A percentile compares a stretch with the other conserved stretches of the same genome.
These are phyloP conservation scores for Simplicillium sp. DNA, from an alignment of 2,329 filamentous ascomycete genomes.

Conservation along the genomic window DNA sequence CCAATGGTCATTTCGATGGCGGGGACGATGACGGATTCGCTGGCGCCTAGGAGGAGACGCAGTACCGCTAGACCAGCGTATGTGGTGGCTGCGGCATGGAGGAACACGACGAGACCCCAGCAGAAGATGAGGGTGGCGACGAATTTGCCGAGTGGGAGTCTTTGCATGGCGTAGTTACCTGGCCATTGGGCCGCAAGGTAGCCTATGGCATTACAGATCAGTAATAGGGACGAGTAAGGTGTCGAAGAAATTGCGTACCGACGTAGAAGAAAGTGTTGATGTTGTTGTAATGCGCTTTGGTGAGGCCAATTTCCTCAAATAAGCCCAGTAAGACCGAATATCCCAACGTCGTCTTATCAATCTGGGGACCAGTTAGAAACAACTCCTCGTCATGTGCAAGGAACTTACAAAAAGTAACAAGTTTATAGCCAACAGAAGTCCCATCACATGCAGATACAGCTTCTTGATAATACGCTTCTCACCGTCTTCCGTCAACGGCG, in stretches of 20 bases:
- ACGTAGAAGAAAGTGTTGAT: constrained; percentile 31
- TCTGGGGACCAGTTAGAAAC: constrained; percentile 10
- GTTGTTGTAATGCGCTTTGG: constrained; percentile 27
- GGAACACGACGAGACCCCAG: constrained; percentile 13
- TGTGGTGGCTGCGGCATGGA: constrained; percentile 21
- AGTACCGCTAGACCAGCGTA: constrained; percentile 26
- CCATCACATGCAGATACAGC: too few species aligned
- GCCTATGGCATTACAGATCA: constrained; percentile 10
- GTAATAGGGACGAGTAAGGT: background rate
- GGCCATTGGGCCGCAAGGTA: constrained; percentile 26
- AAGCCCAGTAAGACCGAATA: constrained; percentile 30
- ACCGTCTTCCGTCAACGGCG: constrained; percentile 18
- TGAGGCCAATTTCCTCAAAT: constrained; percentile 28
- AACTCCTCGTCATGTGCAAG: constrained; percentile 9
- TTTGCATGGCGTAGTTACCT: constrained; percentile 29
- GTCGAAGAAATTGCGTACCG: constrained; percentile 13
- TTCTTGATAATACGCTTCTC: constrained; percentile 15
- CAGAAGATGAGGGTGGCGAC: constrained; percentile 20
- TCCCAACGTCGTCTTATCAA: constrained; percentile 29
- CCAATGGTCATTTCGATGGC: constrained; percentile 30
- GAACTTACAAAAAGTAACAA: too few species aligned
- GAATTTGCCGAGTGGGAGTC: constrained; percentile 24
- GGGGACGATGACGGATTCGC: constrained; percentile 25
- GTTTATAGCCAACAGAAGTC: too few species aligned
- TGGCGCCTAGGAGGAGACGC: constrained; percentile 23